phyloP scores from a whole-genome alignment of 2,329 filamentous ascomycete species.

The Colletotrichum liaoningense region DNA sequence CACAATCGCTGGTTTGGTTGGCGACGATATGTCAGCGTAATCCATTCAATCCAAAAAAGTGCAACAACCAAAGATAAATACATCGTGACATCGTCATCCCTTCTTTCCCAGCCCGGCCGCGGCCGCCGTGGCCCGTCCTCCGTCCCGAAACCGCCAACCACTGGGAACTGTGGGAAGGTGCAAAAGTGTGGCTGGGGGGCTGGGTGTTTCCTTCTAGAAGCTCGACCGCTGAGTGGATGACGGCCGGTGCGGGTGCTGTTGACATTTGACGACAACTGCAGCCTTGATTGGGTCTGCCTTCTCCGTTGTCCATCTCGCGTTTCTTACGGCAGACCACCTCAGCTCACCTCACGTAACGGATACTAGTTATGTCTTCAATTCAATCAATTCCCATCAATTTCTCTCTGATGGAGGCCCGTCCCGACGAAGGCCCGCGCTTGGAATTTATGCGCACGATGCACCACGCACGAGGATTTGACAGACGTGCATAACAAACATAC shows the following conservation, averaged over 20 bases:
- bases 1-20: constrained; percentile 30
- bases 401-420: constrained; percentile 28
- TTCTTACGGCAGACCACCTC: too few species aligned
- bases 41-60: background rate
- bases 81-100: background rate
- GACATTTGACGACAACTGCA: constrained; percentile 17
- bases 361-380: background rate
- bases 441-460: background rate
- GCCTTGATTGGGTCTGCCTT: background rate
- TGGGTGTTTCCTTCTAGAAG: constrained; percentile 29
- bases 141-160: background rate
- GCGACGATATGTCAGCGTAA: constrained; percentile 11
- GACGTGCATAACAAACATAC: constrained; percentile 21
- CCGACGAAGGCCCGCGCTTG: constrained; percentile 24
- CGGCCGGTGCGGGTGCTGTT: constrained; percentile 22
- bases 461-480: background rate
- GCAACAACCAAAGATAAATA: background rate
- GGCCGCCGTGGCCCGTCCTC: background rate
- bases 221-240: constrained; percentile 24
- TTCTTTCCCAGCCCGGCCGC: background rate
- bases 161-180: background rate
- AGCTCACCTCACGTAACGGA: too few species aligned
- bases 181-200: background rate
- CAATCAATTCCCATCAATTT: too few species aligned
- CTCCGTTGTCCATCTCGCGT: background rate